Evolutionary conservation across 805 yeast genomes (phyloP).

Genomic region (Debaryomyces maramus): DNA sequence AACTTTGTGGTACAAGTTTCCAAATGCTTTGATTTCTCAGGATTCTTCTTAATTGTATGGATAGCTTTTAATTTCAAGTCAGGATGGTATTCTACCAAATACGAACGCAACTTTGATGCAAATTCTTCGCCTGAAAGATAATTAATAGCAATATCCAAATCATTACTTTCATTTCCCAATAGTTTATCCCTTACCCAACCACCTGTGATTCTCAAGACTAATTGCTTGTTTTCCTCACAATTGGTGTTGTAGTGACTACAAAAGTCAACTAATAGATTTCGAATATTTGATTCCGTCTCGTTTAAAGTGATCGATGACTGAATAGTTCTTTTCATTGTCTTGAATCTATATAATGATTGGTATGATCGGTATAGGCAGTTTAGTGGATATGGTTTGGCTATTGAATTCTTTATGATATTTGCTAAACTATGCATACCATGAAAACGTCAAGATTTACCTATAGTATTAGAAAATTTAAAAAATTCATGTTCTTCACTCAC

Average conservation of each 20-base stretch:
- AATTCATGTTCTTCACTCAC: no score
- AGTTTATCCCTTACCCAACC: constrained; percentile 98
- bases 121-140: constrained; percentile 81
- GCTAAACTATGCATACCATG: neutral
- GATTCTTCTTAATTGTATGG: constrained; percentile 87
- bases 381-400: neutral
- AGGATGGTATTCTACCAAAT: constrained; percentile 29
- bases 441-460: no score
- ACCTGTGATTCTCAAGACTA: constrained; percentile 82
- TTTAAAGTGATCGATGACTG: constrained; percentile 31
- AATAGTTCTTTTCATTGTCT: constrained; percentile 16
- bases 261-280: constrained; percentile 41
- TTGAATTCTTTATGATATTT: constrained; percentile 1
- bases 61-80: constrained; percentile 41
- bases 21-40: constrained; percentile 92
- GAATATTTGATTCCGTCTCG: constrained; percentile 44
- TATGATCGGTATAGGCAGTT: neutral
- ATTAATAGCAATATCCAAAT: constrained; percentile 90
- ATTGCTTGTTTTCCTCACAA: constrained; percentile 14
- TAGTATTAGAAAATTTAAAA: no score
- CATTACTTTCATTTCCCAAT: constrained; percentile 76
- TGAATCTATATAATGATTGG: neutral
- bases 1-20: constrained; percentile 94
- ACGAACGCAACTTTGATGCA: constrained; percentile 64
- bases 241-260: constrained; percentile 35